Conservation (phyloP, 495 filamentous ascomycete species). For the Talaromyces stipitatus region DNA sequence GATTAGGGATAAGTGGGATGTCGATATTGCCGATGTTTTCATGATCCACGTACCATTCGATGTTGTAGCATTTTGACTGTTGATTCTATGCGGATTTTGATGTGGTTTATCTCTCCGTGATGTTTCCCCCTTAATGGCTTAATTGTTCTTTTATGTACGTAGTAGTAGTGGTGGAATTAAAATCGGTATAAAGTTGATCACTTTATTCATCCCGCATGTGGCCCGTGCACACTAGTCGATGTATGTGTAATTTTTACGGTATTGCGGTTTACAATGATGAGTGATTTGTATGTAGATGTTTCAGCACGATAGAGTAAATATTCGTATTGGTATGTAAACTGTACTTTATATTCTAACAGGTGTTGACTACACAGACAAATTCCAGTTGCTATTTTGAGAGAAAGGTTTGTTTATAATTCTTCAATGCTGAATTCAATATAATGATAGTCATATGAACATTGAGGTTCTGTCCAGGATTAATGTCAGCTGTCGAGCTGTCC, state of each 20-base stretch:
- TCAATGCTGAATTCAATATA: too few species aligned
- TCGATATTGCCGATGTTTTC: slow-evolving; percentile 1
- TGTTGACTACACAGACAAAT: too few species aligned
- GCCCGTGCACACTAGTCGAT: neutral
- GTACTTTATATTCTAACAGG: too few species aligned
- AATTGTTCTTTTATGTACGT: neutral
- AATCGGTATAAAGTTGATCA: neutral
- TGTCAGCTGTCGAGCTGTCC: neutral
- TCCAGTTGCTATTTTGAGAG: too few species aligned
- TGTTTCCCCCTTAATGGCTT: too few species aligned
- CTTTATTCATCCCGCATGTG: neutral
- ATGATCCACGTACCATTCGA: slow-evolving; percentile 30
- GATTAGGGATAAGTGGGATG: neutral
- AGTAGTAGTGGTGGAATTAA: neutral
- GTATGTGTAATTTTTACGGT: neutral
- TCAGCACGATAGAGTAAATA: neutral
- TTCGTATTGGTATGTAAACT: neutral
- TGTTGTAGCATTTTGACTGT: slow-evolving; percentile 31
- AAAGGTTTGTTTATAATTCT: too few species aligned
- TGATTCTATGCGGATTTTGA: neutral
- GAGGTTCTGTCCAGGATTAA: neutral
- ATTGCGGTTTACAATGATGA: neutral
- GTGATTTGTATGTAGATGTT: neutral
- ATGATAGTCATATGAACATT: too few species aligned
- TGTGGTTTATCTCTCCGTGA: neutral